Evolutionary conservation across 192 early-diverging fungal genomes (phyloP), one percentile per base, ranked within the genome.

Genomic region (Diversispora epigaea): DNA sequence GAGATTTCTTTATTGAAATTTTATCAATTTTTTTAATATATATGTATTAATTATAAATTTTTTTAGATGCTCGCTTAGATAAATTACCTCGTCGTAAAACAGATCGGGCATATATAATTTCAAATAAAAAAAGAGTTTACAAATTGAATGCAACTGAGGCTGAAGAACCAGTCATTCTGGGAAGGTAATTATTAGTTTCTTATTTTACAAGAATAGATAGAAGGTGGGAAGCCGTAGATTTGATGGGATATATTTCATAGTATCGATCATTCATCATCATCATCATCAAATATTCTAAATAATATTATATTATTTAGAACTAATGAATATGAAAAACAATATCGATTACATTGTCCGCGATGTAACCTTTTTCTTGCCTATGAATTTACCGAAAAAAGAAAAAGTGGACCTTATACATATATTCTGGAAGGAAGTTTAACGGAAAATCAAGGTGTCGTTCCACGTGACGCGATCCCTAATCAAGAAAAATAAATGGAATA

Each of bases 321-420:
- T 45, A 47, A 67, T 66, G 64, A 41, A 58, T 76, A 77, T 47
- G 82, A 83, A 65, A 83, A 81, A 15, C 77, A 81, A 52, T 75
- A 81, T 72, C 54, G 79, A 7, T 55, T 80, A 40, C 56, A 77
- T 14, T 79, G 74, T 66, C 73, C 78, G 79, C 72, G 87, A 55
- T 88, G 87, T 64, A 80, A 78, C 54, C 65, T 86, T 39, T 43
- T 84, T 15, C 79, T 88, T 63, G 87, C 84, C 14, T 88, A 88
- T 71, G 87, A 88, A 78, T 81, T 81, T 15, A 85, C 79, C 11
- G 77, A 77, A 9, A 75, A 81, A 62, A 73, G 84, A 4, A 86
- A 86, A 63, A 64, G 72, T 15, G 87, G 87, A 3, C 79, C 78
- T 5, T 86, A 84, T 56, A 88, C 87, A 10, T 88, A 88, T 77